Evolutionary conservation across 1,284 basidiomycete genomes (phyloP).

Genomic region (Cystobasidium pallidum): DNA sequence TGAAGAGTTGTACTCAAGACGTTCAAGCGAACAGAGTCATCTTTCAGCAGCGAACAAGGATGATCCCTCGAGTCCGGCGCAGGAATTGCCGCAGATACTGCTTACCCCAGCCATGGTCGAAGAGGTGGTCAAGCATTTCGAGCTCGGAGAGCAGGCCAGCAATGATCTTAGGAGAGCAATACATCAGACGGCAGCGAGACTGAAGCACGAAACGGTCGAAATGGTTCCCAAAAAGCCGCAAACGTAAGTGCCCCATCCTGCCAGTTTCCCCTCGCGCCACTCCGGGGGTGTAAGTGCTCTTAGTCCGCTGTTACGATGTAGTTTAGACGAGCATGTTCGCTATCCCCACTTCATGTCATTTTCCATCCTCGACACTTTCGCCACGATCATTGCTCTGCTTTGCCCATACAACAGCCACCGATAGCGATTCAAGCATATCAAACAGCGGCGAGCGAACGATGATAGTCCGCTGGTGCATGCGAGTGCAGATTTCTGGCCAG

Average conservation of each 20-base stretch:
- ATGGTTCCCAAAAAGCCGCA: slow-evolving; percentile 7
- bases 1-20: slow-evolving; percentile 28
- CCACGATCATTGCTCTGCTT: slow-evolving; percentile 17
- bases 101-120: slow-evolving; percentile 53
- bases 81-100: slow-evolving; percentile 41
- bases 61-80: neutral
- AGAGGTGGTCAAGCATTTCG: slow-evolving; percentile 55
- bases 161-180: slow-evolving; percentile 58
- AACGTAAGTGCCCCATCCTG: neutral
- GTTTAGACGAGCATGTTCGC: neutral
- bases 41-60: neutral
- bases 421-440: slow-evolving; percentile 4
- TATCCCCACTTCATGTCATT: neutral
- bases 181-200: slow-evolving; percentile 57
- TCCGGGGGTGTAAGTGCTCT: neutral
- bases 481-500: neutral
- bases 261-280: no score
- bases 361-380: neutral
- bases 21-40: slow-evolving; percentile 20
- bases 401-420: neutral
- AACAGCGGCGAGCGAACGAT: slow-evolving; percentile 1
- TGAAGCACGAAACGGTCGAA: slow-evolving; percentile 36
- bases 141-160: slow-evolving; percentile 55
- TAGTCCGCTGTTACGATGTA: neutral
- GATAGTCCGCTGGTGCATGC: slow-evolving; percentile 9